Base-by-base conservation (phyloP, 2,329 filamentous ascomycete genomes). In the Nemania sp. region DNA sequence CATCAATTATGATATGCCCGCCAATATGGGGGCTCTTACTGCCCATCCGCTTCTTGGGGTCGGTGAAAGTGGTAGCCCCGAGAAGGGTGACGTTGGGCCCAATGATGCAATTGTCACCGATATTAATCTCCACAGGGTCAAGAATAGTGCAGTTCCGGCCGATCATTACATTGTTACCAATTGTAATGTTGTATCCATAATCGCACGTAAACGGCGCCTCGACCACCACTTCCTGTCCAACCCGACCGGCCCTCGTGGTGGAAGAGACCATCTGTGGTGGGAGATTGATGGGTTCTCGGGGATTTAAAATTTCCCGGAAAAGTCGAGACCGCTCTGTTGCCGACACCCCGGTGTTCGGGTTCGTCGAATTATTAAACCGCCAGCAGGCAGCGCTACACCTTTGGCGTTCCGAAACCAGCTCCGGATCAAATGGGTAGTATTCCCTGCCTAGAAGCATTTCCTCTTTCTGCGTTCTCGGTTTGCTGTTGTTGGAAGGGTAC, bases 171-270 rank as follows among this genome's bases (percentile, higher is more conserved):
- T 95, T 88, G 68, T 93, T 89, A 12, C 91, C 93, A 67, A 99
- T 90, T 49, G 85, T 84, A 69, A 98, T 90, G 74, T 99, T 98
- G 78, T 97, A 98, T 0, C 95, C 95, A 71, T 97, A 97, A 71
- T 97, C 92, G 73, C 94, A 97, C 48, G 83, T 88, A 74, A 99
- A 98, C 0, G 94, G 94, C 2, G 90, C 87, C 70, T 97, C 92
- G 25, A 99, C 90, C 43, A 88, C 81, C 5, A 91, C 89, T 57
- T 89, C 86, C 15, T 87, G 84, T n/a, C 91, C 91, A 5, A 95
- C 84, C 21, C 81, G 84, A 57, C 85, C 90, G 57, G 79, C 72
- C 67, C 83, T 81, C 42, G 80, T 81, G 55, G 83, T 74, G 10
- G 82, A 77, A 47, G 82, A 81, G 40, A 79, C 77, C 67, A 82